Conservation (phyloP, 2,329 filamentous ascomycete species). For the Lachnellula subtilissima region DNA sequence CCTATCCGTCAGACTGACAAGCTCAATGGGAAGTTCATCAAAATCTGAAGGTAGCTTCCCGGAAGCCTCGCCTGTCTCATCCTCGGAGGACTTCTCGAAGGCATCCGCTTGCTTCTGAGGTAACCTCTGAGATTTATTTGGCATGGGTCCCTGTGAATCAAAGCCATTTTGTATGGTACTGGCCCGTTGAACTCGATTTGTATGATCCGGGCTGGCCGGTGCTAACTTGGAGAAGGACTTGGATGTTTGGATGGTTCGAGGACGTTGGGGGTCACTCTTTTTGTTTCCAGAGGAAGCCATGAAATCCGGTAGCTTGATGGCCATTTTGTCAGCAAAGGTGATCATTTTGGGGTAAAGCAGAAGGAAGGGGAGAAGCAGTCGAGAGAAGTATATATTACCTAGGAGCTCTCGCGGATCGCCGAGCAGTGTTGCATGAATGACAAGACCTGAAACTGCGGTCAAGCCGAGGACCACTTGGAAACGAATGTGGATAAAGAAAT, state of each 20-base stretch:
- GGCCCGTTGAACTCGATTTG: slow-evolving; percentile 23
- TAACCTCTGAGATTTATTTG: slow-evolving; percentile 17
- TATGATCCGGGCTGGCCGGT: slow-evolving; percentile 17
- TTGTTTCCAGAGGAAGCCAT: slow-evolving; percentile 27
- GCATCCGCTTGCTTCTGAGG: slow-evolving; percentile 21
- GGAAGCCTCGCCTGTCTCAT: slow-evolving; percentile 17
- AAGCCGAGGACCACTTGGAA: slow-evolving; percentile 22
- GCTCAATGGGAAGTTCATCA: slow-evolving; percentile 89
- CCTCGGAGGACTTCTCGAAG: slow-evolving; percentile 39
- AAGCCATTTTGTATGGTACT: slow-evolving; percentile 31
- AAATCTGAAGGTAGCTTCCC: slow-evolving; percentile 47
- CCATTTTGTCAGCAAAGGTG: slow-evolving; percentile 27
- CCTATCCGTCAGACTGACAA: slow-evolving; percentile 86
- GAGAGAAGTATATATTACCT: slow-evolving; percentile 15
- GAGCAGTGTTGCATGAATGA: slow-evolving; percentile 27
- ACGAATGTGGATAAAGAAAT: slow-evolving; percentile 20
- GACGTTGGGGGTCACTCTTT: slow-evolving; percentile 25
- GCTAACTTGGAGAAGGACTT: slow-evolving; percentile 37
- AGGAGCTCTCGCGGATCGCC: slow-evolving; percentile 10
- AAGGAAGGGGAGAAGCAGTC: background rate
- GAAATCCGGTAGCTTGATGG: slow-evolving; percentile 29
- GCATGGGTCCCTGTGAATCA: slow-evolving; percentile 11
- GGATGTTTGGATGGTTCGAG: slow-evolving; percentile 32
- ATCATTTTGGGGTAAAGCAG: slow-evolving; percentile 12
- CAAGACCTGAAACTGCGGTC: slow-evolving; percentile 27